Conservation (phyloP, 78 protist genomes). For the Capsaspora owczarzaki region DNA sequence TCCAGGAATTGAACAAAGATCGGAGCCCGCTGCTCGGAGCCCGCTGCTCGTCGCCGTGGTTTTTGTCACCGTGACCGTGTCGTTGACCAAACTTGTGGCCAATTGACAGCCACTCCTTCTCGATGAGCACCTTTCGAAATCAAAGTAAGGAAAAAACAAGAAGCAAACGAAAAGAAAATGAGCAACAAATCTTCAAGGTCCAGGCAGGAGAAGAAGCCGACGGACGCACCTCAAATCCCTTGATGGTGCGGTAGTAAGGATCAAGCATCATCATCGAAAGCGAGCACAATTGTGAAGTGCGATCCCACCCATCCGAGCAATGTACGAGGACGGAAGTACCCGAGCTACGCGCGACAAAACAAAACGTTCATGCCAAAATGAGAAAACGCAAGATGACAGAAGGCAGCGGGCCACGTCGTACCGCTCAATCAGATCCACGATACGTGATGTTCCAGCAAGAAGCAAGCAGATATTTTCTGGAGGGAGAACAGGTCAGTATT, state of each 20-base stretch:
- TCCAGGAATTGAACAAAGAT: constrained; percentile 89
- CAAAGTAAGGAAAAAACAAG: neutral
- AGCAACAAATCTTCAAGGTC: neutral
- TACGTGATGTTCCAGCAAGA: neutral
- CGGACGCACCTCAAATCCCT: constrained; percentile 57
- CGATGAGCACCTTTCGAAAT: constrained; percentile 40
- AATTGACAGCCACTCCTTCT: constrained; percentile 85
- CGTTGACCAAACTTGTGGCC: constrained; percentile 79
- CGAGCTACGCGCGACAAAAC: too few species aligned
- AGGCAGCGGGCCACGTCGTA: too few species aligned
- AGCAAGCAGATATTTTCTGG: too few species aligned
- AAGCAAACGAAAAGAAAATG: neutral
- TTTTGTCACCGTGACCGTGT: constrained; percentile 11
- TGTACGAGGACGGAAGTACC: constrained; percentile 51
- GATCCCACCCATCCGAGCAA: constrained; percentile 97
- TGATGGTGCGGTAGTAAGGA: constrained; percentile 78
- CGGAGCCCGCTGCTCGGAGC: constrained; percentile 53
- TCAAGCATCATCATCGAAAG: constrained; percentile 70
- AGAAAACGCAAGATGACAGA: too few species aligned
- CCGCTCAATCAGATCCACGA: constrained; percentile 5
- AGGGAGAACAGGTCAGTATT: too few species aligned
- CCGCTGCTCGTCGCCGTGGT: constrained; percentile 13
- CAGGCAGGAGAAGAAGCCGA: neutral
- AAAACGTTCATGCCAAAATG: too few species aligned
- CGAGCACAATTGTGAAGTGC: constrained; percentile 80